phyloP scores from a whole-genome alignment of 2,329 filamentous ascomycete species.

The Cercospora sp. region DNA sequence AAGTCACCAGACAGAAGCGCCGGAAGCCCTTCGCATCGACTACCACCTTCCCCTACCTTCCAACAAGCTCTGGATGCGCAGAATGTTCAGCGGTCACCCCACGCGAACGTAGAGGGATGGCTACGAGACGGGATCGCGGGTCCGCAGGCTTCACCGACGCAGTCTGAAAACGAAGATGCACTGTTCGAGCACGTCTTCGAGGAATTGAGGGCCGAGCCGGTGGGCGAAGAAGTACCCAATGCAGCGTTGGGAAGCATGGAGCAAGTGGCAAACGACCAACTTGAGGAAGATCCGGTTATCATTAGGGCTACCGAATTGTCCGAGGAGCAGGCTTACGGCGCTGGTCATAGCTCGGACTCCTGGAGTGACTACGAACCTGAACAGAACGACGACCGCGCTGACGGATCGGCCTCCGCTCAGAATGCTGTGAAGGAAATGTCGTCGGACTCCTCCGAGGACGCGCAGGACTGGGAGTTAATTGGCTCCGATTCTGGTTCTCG shows the following conservation, averaged over 20 bases:
- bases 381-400: not conserved
- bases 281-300: not conserved
- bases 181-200: not conserved
- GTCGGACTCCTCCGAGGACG: not conserved
- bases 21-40: not conserved
- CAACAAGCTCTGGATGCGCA: not conserved
- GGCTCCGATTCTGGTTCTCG: not conserved
- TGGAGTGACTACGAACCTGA: not conserved
- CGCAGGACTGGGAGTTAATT: not conserved
- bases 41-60: not conserved
- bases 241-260: not conserved
- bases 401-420: not conserved
- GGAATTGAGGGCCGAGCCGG: not conserved
- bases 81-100: not conserved
- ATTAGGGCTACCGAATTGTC: not conserved
- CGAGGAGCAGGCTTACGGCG: not conserved
- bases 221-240: not conserved
- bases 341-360: conserved; percentile 9
- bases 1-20: not conserved
- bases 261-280: not conserved
- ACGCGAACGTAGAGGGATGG: not conserved
- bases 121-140: not conserved
- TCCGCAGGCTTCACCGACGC: not conserved
- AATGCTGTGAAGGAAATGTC: not conserved
- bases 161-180: not conserved